Conservation (phyloP, 306 rosid species). For the Vachellia collinsii region DNA sequence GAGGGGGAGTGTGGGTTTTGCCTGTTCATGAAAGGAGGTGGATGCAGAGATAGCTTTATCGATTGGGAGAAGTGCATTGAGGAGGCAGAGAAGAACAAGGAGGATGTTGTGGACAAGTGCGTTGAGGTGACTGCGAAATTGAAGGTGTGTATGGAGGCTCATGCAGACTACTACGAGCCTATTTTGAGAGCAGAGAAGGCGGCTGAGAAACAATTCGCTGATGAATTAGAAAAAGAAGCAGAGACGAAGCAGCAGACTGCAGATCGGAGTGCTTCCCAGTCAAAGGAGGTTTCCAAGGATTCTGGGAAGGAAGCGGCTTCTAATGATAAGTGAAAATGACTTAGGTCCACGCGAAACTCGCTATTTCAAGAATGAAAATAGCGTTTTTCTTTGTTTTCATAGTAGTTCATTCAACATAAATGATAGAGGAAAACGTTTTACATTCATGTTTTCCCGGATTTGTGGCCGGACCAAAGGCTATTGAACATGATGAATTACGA, state of each 20-base stretch:
- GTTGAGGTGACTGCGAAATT: conserved; percentile 1
- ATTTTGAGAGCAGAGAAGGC: conserved; percentile 22
- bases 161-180: conserved; percentile 15
- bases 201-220: conserved; percentile 5
- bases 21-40: conserved; percentile 26
- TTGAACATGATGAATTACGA: not conserved
- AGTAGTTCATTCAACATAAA: not conserved
- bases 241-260: not conserved
- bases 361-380: not conserved
- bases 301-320: conserved; percentile 4
- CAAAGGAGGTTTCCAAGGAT: not conserved
- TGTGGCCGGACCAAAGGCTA: conserved; percentile 4
- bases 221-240: conserved; percentile 10
- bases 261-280: not conserved
- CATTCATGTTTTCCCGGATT: conserved; percentile 13
- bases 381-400: not conserved
- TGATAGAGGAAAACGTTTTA: conserved; percentile 3
- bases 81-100: conserved; percentile 20
- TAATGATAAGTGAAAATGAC: not conserved
- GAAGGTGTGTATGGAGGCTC: conserved; percentile 27
- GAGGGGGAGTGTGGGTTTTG: conserved; percentile 27
- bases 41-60: conserved; percentile 27
- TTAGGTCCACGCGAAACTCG: not conserved
- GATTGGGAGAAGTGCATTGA: conserved; percentile 25
- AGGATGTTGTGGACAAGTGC: conserved; percentile 20